These are phyloP conservation scores for Ophiostoma pallidulum DNA, from an alignment of 2,329 filamentous ascomycete genomes.

Conservation along the genomic window DNA sequence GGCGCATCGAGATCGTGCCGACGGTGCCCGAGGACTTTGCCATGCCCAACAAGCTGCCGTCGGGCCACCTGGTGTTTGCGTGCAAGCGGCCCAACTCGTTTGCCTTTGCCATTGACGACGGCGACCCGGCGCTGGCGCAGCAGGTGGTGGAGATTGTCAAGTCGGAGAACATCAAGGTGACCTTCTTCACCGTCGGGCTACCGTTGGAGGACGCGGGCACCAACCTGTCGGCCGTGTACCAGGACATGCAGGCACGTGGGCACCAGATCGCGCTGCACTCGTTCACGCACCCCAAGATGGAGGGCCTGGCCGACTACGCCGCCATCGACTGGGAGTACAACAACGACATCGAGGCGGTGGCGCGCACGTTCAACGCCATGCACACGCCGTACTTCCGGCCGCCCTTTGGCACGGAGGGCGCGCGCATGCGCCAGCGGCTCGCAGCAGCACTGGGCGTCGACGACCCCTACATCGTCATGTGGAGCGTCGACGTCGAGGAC, in stretches of 20 bases:
- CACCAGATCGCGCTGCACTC: constrained; percentile 62
- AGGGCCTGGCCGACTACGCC: constrained; percentile 41
- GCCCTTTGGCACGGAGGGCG: constrained; percentile 59
- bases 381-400: constrained; percentile 53
- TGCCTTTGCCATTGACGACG: constrained; percentile 65
- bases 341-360: constrained; percentile 44
- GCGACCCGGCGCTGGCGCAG: constrained; percentile 48
- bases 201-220: constrained; percentile 49
- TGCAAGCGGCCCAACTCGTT: constrained; percentile 62
- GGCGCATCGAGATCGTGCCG: constrained; percentile 51
- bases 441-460: constrained; percentile 40
- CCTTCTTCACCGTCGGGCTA: constrained; percentile 61
- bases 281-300: constrained; percentile 60
- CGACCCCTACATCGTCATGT: constrained; percentile 52
- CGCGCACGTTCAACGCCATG: constrained; percentile 26
- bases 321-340: constrained; percentile 54
- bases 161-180: constrained; percentile 53
- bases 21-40: constrained; percentile 40
- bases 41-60: constrained; percentile 51
- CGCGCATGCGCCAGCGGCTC: constrained; percentile 54
- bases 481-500: constrained; percentile 63
- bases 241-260: constrained; percentile 49
- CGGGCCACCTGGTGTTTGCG: constrained; percentile 49
- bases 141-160: constrained; percentile 52
- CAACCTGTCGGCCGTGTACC: constrained; percentile 55